Percentiles rank a stretch among this genome's conserved stretches.
Evolutionary conservation across 768 basidiomycete genomes (phyloP).

Genomic region (Mycena latifolia): DNA sequence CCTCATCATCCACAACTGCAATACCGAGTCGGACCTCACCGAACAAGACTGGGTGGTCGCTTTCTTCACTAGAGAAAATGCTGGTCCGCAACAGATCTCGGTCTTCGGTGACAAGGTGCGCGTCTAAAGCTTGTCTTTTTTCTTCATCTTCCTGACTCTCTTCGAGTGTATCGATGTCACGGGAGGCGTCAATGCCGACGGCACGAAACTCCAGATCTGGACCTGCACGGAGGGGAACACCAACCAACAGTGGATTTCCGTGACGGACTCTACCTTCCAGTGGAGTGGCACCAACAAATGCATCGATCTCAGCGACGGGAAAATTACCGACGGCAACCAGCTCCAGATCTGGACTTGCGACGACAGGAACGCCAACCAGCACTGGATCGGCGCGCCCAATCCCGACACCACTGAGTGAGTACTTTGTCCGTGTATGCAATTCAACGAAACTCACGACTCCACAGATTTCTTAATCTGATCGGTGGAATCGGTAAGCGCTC

Average conservation of each 20-base stretch:
- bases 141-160: not conserved
- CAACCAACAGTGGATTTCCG: constrained; percentile 10
- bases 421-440: too few relatives aligned
- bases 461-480: too few relatives aligned
- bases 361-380: not conserved
- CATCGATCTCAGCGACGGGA: constrained; percentile 8
- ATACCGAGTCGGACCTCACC: not conserved
- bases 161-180: constrained; percentile 5
- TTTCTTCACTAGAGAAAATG: too few relatives aligned
- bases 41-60: not conserved
- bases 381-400: not conserved
- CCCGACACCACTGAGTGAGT: too few relatives aligned
- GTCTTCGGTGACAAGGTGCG: too few relatives aligned
- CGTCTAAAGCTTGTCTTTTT: too few relatives aligned
- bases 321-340: not conserved
- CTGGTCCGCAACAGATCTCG: too few relatives aligned
- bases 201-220: constrained; percentile 7
- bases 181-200: not conserved
- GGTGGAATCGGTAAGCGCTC: too few relatives aligned
- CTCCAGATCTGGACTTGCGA: constrained; percentile 7
- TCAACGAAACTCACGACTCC: too few relatives aligned
- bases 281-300: constrained; percentile 1
- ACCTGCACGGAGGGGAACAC: not conserved
- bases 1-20: constrained; percentile 5
- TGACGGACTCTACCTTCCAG: not conserved